Percentiles rank a stretch among this genome's conserved stretches.
phyloP scores from a whole-genome alignment of 257 asterid genomes.

The Solanum chmielewskii region DNA sequence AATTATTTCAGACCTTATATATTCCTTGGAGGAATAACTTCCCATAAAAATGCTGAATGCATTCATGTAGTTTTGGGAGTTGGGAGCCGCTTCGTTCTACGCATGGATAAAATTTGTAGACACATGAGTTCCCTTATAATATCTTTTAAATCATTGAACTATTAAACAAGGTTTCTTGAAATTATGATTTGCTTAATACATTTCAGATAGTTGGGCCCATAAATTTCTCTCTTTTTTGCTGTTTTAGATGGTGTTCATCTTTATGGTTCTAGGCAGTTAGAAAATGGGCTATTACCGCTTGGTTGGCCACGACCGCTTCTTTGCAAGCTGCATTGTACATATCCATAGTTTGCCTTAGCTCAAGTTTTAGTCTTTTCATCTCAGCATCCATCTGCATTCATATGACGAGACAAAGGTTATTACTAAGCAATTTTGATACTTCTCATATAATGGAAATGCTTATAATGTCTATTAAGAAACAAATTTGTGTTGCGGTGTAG shows the following conservation, averaged over 20 bases:
- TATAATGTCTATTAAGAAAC: not conserved
- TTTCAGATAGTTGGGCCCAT: not conserved
- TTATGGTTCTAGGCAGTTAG: not conserved
- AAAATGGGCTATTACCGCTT: conserved; percentile 25
- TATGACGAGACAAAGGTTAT: not conserved
- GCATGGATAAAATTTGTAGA: not conserved
- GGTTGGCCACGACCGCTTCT: conserved; percentile 59
- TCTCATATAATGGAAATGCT: not conserved
- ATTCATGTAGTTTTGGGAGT: not conserved
- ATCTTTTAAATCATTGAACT: not conserved
- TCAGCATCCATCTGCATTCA: conserved; percentile 22
- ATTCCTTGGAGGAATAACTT: not conserved
- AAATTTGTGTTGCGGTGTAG: not conserved
- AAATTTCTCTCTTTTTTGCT: not conserved
- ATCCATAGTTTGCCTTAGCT: conserved; percentile 60
- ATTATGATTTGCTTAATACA: not conserved
- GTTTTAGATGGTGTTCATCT: not conserved
- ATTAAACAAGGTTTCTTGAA: not conserved
- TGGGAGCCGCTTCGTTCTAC: not conserved
- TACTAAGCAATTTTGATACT: not conserved
- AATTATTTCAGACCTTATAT: not conserved
- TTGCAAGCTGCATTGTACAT: conserved; percentile 71
- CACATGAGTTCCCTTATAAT: not conserved
- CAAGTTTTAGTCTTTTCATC: conserved; percentile 44
- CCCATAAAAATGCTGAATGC: not conserved